Evolutionary conservation across 495 filamentous ascomycete species (phyloP), one percentile per base, ranked within the genome.

Genomic region (Ascodesmis nigricans): DNA sequence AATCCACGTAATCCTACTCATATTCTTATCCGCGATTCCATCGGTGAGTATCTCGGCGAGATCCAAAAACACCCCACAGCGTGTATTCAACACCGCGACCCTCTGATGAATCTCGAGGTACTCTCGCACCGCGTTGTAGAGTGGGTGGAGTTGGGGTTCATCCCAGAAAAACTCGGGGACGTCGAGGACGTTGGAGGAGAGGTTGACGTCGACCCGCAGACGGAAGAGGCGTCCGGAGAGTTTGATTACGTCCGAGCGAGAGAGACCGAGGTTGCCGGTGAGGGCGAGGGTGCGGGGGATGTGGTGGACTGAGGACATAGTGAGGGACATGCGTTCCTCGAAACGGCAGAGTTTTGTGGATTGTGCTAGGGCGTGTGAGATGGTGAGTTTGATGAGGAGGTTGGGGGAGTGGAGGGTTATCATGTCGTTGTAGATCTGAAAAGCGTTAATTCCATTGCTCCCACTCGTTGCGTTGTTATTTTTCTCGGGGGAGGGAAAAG

Each of bases 121-220:
- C 49, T 95, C 90, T 44, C 87, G 77, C 19, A 95, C 81, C 31
- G 84, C 87, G 36, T 69, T 69, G 55, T 99, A 99, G 26, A 99
- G 71, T 0, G 87, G 87, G 50, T 91, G 80, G 0, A 99, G 66
- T 1, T 78, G 91, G 22, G 87, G 87, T 50, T 99, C 87, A 20
- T 74, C 75, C 87, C 87, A 99, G 65, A 99, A 95, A 62, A 99
- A 95, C 53, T 87, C 91, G 27, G 87, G 90, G 2, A 91, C 80
- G 53, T 93, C 84, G 40, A 99, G 75, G 52, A 93, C 81, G 45
- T 95, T 99, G 9, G 80, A 91, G 35, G 87, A 93, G 7, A 99
- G 67, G 59, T 99, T 99, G 24, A 99, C 91, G 42, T 99, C 84
- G 1, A 99, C 87, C 4, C 87, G 67, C 46, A 77, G 80, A 47